Evolutionary conservation across 306 rosid species (phyloP).

Genomic region (Citrullus amarus): DNA sequence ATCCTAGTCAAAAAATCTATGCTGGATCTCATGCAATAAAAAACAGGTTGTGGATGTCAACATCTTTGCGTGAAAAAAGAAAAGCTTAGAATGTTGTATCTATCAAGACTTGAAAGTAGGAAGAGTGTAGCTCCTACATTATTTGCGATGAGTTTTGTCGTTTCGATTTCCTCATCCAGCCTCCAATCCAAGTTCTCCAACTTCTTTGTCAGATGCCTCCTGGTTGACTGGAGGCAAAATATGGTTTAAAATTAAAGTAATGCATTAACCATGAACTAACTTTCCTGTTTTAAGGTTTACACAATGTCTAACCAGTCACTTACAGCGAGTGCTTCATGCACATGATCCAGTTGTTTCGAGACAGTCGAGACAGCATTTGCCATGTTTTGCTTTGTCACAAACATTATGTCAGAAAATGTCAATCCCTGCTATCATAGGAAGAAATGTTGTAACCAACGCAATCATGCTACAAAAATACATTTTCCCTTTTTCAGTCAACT

Average conservation of each 20-base stretch:
- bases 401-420: constrained; percentile 77
- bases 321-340: constrained; percentile 70
- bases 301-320: constrained; percentile 18
- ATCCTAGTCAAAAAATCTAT: background rate
- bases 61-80: background rate
- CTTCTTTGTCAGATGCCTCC: constrained; percentile 50
- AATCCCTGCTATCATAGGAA: constrained; percentile 27
- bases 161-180: constrained; percentile 54
- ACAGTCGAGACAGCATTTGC: constrained; percentile 53
- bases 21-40: background rate
- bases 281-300: constrained; percentile 11
- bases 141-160: constrained; percentile 40
- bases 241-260: constrained; percentile 1
- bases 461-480: too few relatives aligned
- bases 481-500: background rate
- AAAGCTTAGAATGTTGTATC: background rate
- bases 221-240: constrained; percentile 37
- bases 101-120: background rate
- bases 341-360: constrained; percentile 59
- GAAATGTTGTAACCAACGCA: too few relatives aligned
- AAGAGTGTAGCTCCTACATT: constrained; percentile 36
- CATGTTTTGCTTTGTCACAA: constrained; percentile 71
- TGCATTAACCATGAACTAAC: constrained; percentile 3
- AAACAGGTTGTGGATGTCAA: background rate
- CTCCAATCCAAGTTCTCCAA: constrained; percentile 56